Evolutionary conservation across 2,329 filamentous ascomycete genomes (phyloP), one percentile per base, ranked within the genome.

Genomic region (Colletotrichum paranaense): DNA sequence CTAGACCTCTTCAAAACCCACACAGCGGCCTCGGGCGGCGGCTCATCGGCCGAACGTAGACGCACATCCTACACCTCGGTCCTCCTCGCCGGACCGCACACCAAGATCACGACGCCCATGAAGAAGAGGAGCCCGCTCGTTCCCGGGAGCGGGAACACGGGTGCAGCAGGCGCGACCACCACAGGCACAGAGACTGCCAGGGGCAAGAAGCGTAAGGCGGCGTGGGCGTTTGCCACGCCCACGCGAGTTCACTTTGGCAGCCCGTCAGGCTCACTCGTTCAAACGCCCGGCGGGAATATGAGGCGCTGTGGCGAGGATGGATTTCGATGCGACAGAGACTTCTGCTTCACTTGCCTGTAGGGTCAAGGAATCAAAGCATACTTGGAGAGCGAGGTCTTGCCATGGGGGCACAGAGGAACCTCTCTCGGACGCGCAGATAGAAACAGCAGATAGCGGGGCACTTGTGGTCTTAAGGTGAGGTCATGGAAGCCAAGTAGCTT

Each of bases 281-380:
- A 82, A 75, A 89, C 88, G 11, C 88, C 88, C 0, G 85, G 88
- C 2, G 88, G 88, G 1, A 85, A 86, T 16, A 76, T 84, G 75
- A 82, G 87, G 64, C 82, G 82, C 16, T 92, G 90, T 72, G 90
- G 90, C 4, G 81, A 88, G 75, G 85, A 86, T 75, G 90, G 88
- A 14, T 91, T 88, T 78, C 82, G 81, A 19, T 92, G 90, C 74
- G 86, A 86, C 4, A 83, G 87, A 67, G 86, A 89, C 73, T 92
- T 91, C 80, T 92, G 90, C 80, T 91, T 92, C 76, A 84, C 83
- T 11, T 92, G 90, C 76, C 81, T 89, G 71, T 83, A 69, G n/a
- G 16, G 7, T 22, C 19, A n/a, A 55, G 59, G 62, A 19, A 35
- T 14, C 16, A 19, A 22, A 12, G 4, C 49, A 52, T 24, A 32